Evolutionary conservation across 331 rosid species (phyloP).

Genomic region (Acacia pycnantha): DNA sequence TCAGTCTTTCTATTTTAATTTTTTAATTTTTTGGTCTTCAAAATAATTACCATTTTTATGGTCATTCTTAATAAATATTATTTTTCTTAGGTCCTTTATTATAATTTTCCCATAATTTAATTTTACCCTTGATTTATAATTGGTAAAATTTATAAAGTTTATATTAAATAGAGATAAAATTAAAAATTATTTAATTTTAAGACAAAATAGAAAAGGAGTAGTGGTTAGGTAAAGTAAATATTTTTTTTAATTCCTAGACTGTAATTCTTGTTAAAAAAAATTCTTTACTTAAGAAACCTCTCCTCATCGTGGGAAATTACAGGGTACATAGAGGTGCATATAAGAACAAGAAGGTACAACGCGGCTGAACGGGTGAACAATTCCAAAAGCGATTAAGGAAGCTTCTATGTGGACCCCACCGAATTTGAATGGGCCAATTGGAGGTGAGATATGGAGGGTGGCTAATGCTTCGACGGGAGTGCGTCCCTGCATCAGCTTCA

Average conservation of each 20-base stretch:
- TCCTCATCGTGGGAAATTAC: background rate
- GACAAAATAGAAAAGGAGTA: no score
- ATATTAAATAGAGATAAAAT: no score
- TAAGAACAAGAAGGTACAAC: background rate
- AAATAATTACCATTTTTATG: no score
- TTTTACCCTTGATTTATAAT: no score
- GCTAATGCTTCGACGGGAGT: conserved; percentile 9
- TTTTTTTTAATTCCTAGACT: background rate
- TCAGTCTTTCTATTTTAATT: no score
- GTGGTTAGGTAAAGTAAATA: background rate
- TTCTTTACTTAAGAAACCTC: background rate
- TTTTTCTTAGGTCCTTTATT: no score
- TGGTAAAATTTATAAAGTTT: no score
- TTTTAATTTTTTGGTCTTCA: no score
- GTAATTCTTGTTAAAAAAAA: background rate
- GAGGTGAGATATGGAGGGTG: background rate
- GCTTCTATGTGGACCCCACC: conserved; percentile 36
- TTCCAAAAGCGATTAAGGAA: conserved; percentile 15
- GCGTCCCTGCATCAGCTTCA: background rate
- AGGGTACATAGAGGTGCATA: conserved; percentile 16
- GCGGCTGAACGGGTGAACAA: background rate
- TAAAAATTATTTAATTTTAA: no score
- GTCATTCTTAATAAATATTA: no score
- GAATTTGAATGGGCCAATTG: background rate
- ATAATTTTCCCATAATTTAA: no score